Conservation (phyloP, 495 filamentous ascomycete species). For the Halenospora varia region DNA sequence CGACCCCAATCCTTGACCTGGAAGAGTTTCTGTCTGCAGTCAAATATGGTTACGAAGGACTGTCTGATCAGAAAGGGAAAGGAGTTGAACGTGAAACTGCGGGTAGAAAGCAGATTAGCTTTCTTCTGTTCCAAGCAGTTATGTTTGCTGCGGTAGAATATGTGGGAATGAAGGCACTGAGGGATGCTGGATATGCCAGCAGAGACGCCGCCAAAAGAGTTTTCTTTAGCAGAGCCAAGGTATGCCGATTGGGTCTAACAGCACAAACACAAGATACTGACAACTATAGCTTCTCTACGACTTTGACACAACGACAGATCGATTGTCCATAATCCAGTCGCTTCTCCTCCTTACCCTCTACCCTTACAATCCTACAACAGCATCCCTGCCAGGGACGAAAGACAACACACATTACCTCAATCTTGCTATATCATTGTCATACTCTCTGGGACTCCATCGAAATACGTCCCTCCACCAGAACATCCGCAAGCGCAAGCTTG, state of each 20-base stretch:
- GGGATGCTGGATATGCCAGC: slow-evolving; percentile 60
- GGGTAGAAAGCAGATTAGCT: slow-evolving; percentile 46
- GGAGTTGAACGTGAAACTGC: not conserved
- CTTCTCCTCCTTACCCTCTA: slow-evolving; percentile 81
- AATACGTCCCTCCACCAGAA: slow-evolving; percentile 46
- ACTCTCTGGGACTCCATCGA: slow-evolving; percentile 75
- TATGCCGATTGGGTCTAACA: slow-evolving; percentile 30
- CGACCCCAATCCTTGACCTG: slow-evolving; percentile 78
- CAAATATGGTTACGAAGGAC: slow-evolving; percentile 36
- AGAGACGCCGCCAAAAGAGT: slow-evolving; percentile 67
- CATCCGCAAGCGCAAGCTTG: slow-evolving; percentile 36
- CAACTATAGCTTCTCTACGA: slow-evolving; percentile 56
- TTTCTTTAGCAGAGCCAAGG: slow-evolving; percentile 72
- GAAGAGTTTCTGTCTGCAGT: slow-evolving; percentile 65
- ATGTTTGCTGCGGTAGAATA: slow-evolving; percentile 50
- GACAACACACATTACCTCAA: slow-evolving; percentile 91
- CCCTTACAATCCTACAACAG: slow-evolving; percentile 82
- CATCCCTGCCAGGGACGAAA: slow-evolving; percentile 34
- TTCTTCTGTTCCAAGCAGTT: slow-evolving; percentile 79
- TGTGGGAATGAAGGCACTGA: slow-evolving; percentile 62
- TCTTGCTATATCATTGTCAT: slow-evolving; percentile 70
- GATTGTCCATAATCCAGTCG: slow-evolving; percentile 72
- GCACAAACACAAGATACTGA: too few species aligned
- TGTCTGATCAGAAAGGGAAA: slow-evolving; percentile 44
- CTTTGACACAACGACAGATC: slow-evolving; percentile 79